phyloP scores from a whole-genome alignment of 2,329 filamentous ascomycete species.

The Elsinoe necatrix region DNA sequence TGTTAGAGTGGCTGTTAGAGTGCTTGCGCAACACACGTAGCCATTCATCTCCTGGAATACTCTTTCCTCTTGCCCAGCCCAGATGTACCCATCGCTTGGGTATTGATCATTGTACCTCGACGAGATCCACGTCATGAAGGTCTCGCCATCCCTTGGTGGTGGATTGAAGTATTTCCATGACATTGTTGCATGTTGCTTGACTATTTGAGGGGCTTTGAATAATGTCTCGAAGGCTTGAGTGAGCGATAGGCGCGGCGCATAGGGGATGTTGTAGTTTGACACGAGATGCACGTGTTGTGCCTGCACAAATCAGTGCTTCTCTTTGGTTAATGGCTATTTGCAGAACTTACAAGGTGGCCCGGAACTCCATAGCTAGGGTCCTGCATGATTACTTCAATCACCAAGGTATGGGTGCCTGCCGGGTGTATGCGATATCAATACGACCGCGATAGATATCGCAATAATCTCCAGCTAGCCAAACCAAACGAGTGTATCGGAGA shows the following conservation, averaged over 20 bases:
- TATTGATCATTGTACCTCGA: conserved; percentile 62
- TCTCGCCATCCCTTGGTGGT: conserved; percentile 67
- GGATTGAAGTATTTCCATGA: conserved; percentile 82
- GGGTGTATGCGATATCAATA: background rate
- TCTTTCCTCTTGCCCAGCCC: conserved; percentile 71
- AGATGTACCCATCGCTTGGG: conserved; percentile 86
- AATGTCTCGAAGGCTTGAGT: conserved; percentile 78
- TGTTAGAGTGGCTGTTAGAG: conserved; percentile 16
- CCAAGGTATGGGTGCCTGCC: no score
- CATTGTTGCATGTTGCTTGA: conserved; percentile 76
- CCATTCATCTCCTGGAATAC: conserved; percentile 66
- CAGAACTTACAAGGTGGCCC: conserved; percentile 33
- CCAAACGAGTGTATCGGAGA: background rate
- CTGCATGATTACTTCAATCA: conserved; percentile 26
- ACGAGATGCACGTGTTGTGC: conserved; percentile 84
- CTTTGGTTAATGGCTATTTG: background rate
- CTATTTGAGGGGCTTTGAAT: conserved; percentile 72
- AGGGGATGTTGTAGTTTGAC: conserved; percentile 72
- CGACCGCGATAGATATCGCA: background rate
- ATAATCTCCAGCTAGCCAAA: background rate
- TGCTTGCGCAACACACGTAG: conserved; percentile 45
- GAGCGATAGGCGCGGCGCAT: conserved; percentile 60
- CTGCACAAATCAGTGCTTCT: conserved; percentile 36
- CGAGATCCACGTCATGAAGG: conserved; percentile 85
- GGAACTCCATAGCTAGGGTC: conserved; percentile 44